Conservation (phyloP, 768 basidiomycete genomes). For the Boletus fagicola region DNA sequence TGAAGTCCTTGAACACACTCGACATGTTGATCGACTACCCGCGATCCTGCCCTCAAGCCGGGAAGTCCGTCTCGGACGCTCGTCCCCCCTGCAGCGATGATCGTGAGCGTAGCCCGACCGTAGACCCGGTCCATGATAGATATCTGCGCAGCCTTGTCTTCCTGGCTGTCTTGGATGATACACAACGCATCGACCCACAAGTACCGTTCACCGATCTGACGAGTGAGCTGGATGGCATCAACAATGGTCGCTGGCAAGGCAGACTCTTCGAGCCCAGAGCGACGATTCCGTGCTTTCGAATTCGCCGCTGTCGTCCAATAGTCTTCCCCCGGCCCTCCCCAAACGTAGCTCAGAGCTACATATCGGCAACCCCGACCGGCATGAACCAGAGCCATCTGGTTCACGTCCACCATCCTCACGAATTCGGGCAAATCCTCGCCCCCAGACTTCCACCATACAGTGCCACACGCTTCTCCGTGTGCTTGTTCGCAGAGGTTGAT, state of each 20-base stretch:
- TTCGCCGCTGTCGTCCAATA: conserved; percentile 12
- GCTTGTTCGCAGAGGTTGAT: conserved; percentile 14
- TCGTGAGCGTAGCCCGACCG: conserved; percentile 15
- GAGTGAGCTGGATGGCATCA: conserved; percentile 22
- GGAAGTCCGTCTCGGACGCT: conserved; percentile 12
- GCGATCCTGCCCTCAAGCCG: conserved; percentile 12
- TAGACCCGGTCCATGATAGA: conserved; percentile 21
- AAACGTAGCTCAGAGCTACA: conserved; percentile 20
- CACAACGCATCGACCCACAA: conserved; percentile 28
- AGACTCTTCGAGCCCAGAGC: neutral
- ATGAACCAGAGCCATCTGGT: conserved; percentile 11
- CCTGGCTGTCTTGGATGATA: conserved; percentile 22
- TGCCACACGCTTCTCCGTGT: conserved; percentile 16
- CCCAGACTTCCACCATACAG: conserved; percentile 10
- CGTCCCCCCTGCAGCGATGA: conserved; percentile 20
- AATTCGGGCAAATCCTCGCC: conserved; percentile 6
- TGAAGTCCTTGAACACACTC: conserved; percentile 22
- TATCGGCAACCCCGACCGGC: conserved; percentile 9
- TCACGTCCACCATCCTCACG: conserved; percentile 17
- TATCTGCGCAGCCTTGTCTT: conserved; percentile 20
- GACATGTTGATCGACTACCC: conserved; percentile 16
- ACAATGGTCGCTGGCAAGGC: conserved; percentile 13
- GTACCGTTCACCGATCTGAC: conserved; percentile 20
- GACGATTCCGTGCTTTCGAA: neutral
- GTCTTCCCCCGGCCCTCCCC: conserved; percentile 9